These are phyloP conservation scores for Lachnellula suecica DNA, from an alignment of 2,329 filamentous ascomycete species.

Conservation along the genomic window DNA sequence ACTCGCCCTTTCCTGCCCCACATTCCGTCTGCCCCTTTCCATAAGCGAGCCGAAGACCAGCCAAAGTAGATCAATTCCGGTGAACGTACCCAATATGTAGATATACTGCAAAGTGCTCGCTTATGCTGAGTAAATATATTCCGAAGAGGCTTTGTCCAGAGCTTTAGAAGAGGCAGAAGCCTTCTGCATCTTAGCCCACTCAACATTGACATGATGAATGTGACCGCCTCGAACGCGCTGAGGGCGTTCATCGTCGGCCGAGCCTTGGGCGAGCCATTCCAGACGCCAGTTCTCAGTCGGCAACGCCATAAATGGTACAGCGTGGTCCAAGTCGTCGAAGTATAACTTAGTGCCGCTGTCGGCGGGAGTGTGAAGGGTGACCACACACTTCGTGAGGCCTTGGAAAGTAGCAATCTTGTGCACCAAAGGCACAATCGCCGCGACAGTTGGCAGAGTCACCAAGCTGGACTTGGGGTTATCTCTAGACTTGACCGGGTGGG, in stretches of 20 bases:
- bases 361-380: neutral
- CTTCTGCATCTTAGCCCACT: neutral
- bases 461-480: neutral
- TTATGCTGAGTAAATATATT: too few relatives aligned
- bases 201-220: neutral
- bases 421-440: neutral
- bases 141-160: too few relatives aligned
- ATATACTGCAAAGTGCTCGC: too few relatives aligned
- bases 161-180: neutral
- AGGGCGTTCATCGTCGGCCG: too few relatives aligned
- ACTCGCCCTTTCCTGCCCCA: too few relatives aligned
- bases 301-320: neutral
- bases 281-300: too few relatives aligned
- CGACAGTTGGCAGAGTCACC: neutral
- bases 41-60: too few relatives aligned
- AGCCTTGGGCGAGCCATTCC: too few relatives aligned
- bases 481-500: neutral
- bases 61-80: too few relatives aligned
- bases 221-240: neutral
- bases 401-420: neutral
- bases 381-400: neutral
- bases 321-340: neutral
- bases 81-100: too few relatives aligned
- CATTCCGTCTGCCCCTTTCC: too few relatives aligned
- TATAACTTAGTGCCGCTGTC: neutral